Evolutionary conservation across 495 filamentous ascomycete species (phyloP).

Genomic region (Xylaria telfairii): DNA sequence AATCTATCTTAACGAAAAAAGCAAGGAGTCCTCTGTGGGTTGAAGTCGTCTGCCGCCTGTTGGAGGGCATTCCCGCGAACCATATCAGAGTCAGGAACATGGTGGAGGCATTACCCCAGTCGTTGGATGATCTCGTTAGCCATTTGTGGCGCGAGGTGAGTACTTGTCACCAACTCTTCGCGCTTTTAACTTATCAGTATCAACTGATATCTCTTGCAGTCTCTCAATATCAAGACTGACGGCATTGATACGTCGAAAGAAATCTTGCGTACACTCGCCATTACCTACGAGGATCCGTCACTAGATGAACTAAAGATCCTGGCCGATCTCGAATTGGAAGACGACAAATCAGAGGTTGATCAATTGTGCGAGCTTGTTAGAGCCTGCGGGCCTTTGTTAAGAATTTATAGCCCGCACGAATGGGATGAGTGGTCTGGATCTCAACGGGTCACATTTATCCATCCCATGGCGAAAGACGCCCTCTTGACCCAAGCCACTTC

Average conservation of each 20-base stretch:
- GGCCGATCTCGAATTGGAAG: not conserved
- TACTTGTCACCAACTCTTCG: no score
- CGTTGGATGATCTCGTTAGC: not conserved
- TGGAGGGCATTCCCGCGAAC: not conserved
- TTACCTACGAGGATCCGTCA: not conserved
- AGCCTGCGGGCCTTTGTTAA: not conserved
- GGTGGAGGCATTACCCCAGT: not conserved
- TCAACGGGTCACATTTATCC: not conserved
- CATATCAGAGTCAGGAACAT: not conserved
- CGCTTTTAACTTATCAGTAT: no score
- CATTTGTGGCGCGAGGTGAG: not conserved
- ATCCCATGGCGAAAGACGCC: constrained; percentile 1
- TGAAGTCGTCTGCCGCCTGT: not conserved
- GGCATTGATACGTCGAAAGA: not conserved
- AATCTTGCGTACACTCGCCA: not conserved
- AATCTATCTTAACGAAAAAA: not conserved
- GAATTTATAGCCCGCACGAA: not conserved
- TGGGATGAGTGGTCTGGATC: not conserved
- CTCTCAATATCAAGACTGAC: not conserved
- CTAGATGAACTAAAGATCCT: not conserved
- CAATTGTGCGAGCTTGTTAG: not conserved
- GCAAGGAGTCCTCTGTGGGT: not conserved
- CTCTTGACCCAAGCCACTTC: not conserved
- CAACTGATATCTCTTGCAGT: not conserved
- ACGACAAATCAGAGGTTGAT: not conserved